These are phyloP conservation scores for Aspergillus hancockii DNA, from an alignment of 495 filamentous ascomycete genomes.

Conservation along the genomic window DNA sequence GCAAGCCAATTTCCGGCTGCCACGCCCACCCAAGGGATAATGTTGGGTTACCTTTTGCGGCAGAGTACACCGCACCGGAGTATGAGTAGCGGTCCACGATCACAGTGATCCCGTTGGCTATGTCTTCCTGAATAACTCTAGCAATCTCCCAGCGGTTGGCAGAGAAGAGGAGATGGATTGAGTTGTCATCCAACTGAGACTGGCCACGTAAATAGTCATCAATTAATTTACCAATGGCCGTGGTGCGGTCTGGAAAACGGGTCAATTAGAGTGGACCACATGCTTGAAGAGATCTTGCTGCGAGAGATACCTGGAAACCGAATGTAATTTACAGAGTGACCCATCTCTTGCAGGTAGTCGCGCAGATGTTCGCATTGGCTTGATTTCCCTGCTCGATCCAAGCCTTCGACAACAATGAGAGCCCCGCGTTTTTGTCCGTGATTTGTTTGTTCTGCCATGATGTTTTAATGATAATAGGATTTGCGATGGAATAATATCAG, in stretches of 20 bases:
- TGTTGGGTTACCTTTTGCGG: slow-evolving; percentile 76
- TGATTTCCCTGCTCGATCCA: slow-evolving; percentile 94
- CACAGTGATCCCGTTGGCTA: slow-evolving; percentile 68
- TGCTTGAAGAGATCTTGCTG: background rate
- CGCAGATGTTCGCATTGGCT: slow-evolving; percentile 82
- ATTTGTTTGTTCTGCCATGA: background rate
- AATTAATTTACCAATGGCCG: slow-evolving; percentile 88
- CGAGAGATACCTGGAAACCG: slow-evolving; percentile 79
- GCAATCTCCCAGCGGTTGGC: slow-evolving; percentile 93
- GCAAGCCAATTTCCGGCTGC: slow-evolving; percentile 82
- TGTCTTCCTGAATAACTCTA: slow-evolving; percentile 61
- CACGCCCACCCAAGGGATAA: slow-evolving; percentile 76
- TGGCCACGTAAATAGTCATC: slow-evolving; percentile 78
- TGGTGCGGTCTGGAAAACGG: slow-evolving; percentile 68
- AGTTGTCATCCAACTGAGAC: slow-evolving; percentile 81
- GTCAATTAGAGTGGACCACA: slow-evolving; percentile 16
- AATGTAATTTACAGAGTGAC: slow-evolving; percentile 69
- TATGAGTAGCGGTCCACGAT: slow-evolving; percentile 94
- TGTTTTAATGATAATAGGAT: background rate
- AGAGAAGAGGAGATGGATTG: slow-evolving; percentile 92
- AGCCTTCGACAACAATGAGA: slow-evolving; percentile 88
- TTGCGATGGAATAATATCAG: background rate
- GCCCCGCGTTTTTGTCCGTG: slow-evolving; percentile 54
- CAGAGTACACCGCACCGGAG: slow-evolving; percentile 90
- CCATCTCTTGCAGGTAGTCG: slow-evolving; percentile 59